Conservation (phyloP, 176 grass and related monocot genomes). For the Chrysopogon serrulatus region DNA sequence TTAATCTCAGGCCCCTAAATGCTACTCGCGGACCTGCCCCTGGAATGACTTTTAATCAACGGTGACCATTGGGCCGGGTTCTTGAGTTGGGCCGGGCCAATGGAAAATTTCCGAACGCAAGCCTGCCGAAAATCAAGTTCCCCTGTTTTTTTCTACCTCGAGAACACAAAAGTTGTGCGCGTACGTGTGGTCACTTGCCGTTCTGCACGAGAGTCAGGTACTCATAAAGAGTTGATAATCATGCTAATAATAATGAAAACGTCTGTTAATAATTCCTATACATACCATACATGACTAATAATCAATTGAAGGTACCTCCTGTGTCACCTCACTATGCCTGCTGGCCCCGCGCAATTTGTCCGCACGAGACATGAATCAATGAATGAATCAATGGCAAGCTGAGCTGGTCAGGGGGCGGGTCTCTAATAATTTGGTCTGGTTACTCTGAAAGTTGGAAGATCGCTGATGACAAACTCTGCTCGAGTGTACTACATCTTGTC, state of each 20-base stretch:
- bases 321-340: neutral
- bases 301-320: no score
- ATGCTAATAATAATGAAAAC: no score
- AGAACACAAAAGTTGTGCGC: no score
- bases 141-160: no score
- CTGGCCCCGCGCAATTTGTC: constrained; percentile 1
- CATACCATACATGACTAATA: no score
- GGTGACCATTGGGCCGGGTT: neutral
- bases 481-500: neutral
- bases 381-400: neutral
- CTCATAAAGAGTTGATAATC: no score
- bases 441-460: neutral
- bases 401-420: constrained; percentile 8
- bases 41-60: no score
- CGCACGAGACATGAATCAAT: neutral
- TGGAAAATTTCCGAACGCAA: neutral
- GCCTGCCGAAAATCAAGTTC: neutral
- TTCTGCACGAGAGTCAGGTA: no score
- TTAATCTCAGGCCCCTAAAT: no score
- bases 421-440: neutral
- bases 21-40: no score
- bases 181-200: no score
- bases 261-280: no score
- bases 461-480: neutral
- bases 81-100: neutral